phyloP scores from a whole-genome alignment of 2,329 filamentous ascomycete species.

The Apiospora marii region DNA sequence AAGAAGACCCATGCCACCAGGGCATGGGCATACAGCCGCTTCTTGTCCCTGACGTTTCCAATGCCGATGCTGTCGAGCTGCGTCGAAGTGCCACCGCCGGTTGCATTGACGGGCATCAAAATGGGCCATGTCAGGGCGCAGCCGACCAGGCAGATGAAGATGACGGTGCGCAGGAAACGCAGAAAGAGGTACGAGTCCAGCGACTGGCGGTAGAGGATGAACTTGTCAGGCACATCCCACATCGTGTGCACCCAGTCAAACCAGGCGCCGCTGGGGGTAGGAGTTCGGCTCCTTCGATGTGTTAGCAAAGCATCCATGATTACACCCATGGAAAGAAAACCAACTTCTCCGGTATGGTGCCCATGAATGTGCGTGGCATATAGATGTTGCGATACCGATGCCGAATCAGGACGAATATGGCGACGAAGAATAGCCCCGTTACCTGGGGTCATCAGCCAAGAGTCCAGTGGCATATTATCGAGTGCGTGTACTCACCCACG shows the following conservation, averaged over 20 bases:
- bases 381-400: conserved; percentile 39
- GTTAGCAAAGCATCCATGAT: neutral
- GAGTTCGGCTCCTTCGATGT: conserved; percentile 38
- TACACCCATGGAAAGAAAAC: neutral
- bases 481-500: conserved; percentile 36
- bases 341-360: conserved; percentile 40
- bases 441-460: conserved; percentile 34
- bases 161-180: conserved; percentile 80
- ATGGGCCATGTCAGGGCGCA: conserved; percentile 85
- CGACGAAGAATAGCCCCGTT: conserved; percentile 37
- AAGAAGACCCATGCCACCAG: conserved; percentile 85
- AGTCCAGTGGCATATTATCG: neutral
- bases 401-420: conserved; percentile 39
- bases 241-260: conserved; percentile 40
- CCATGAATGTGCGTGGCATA: conserved; percentile 40
- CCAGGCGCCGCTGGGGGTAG: conserved; percentile 33
- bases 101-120: conserved; percentile 83
- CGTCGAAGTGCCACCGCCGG: conserved; percentile 69
- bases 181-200: conserved; percentile 90
- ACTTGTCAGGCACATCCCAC: conserved; percentile 64
- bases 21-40: conserved; percentile 81
- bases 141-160: conserved; percentile 82
- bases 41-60: conserved; percentile 62
- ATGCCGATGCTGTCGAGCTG: conserved; percentile 73
- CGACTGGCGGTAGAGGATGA: conserved; percentile 84